Evolutionary conservation across 805 yeast genomes (phyloP).

Genomic region (Saccharomycopsis sp.): DNA sequence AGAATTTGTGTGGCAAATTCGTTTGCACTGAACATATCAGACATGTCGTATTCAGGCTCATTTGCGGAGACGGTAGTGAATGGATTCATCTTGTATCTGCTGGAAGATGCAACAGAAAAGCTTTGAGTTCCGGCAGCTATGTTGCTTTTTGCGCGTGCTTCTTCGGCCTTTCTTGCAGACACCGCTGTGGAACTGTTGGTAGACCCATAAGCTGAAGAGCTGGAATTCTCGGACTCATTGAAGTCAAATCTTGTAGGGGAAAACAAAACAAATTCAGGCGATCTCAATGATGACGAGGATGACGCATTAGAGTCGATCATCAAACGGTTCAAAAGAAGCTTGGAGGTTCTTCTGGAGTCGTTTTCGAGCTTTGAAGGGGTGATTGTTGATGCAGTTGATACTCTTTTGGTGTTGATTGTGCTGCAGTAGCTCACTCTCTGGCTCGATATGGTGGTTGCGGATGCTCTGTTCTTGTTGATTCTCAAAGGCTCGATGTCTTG

Average conservation of each 20-base stretch:
- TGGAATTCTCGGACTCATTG: not conserved
- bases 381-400: constrained; percentile 19
- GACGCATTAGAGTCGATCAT: constrained; percentile 3
- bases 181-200: not conserved
- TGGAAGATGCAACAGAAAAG: not conserved
- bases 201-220: not conserved
- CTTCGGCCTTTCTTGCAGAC: not conserved
- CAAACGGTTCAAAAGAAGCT: constrained; percentile 14
- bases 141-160: not conserved
- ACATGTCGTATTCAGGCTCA: constrained; percentile 5
- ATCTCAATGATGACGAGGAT: not conserved
- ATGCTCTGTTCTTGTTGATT: not conserved
- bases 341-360: constrained; percentile 12
- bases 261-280: constrained; percentile 18
- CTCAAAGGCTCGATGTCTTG: not conserved
- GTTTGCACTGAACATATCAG: constrained; percentile 11
- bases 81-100: not conserved
- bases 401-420: constrained; percentile 4
- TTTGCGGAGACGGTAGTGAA: not conserved
- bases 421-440: not conserved
- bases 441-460: not conserved
- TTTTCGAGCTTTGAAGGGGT: constrained; percentile 9
- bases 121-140: not conserved
- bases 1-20: constrained; percentile 8
- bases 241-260: constrained; percentile 15